Percentiles rank a stretch among this genome's conserved stretches.
These are phyloP conservation scores for Tricholoma flavovirens DNA, from an alignment of 768 basidiomycete species.

Conservation along the genomic window DNA sequence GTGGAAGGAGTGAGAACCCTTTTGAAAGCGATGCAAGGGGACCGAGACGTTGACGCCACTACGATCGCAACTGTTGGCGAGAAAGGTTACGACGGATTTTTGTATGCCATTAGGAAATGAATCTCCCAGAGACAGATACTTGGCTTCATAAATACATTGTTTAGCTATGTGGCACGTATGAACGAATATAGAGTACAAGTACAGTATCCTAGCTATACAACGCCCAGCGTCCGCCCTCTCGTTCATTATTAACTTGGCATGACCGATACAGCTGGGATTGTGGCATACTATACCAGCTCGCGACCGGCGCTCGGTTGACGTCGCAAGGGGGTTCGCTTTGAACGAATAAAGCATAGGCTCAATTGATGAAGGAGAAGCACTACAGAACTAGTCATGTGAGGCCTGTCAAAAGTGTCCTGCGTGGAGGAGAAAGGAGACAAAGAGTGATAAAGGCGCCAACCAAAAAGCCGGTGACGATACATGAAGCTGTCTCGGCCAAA, in stretches of 20 bases:
- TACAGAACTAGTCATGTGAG: constrained; percentile 14
- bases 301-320: too few relatives aligned
- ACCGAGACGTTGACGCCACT: constrained; percentile 45
- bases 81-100: constrained; percentile 50
- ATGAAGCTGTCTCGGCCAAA: constrained; percentile 31
- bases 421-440: constrained; percentile 41
- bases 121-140: background rate
- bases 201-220: too few relatives aligned
- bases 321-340: background rate
- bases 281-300: too few relatives aligned
- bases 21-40: constrained; percentile 40
- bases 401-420: constrained; percentile 36
- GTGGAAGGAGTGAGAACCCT: constrained; percentile 45
- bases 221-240: too few relatives aligned
- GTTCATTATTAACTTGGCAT: too few relatives aligned
- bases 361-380: background rate
- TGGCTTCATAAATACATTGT: background rate
- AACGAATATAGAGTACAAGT: background rate
- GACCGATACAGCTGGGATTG: too few relatives aligned
- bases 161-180: background rate
- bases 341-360: background rate
- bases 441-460: constrained; percentile 53
- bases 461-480: constrained; percentile 49
- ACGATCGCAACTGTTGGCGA: constrained; percentile 45
- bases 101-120: constrained; percentile 40